Base-by-base conservation (phyloP, 1,139 yeast species). In the Martiniozyma asiatica region DNA sequence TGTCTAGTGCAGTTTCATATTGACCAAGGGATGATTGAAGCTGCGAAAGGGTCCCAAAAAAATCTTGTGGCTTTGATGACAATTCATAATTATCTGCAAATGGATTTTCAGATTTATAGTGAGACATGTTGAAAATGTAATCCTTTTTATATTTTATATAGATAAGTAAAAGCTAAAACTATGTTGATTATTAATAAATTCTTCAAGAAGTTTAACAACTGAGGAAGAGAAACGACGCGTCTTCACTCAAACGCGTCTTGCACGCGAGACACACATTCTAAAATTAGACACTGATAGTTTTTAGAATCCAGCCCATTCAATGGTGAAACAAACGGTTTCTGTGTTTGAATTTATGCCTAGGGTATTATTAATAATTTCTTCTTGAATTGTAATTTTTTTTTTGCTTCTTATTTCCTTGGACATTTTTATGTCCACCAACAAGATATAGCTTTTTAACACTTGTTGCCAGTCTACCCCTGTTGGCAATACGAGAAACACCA, bases 361-460 rank as follows among this genome's bases (percentile, higher is more conserved):
- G n/a, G n/a, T n/a, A n/a, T n/a, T n/a, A n/a, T n/a, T n/a, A n/a
- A n/a, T n/a, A n/a, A n/a, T n/a, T n/a, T n/a, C n/a, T n/a, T n/a
- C n/a, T n/a, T n/a, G n/a, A n/a, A n/a, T n/a, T n/a, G 10, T 25
- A 14, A 11, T 22, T 10, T 10, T 22, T 14, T 14, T 4, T 11
- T 1, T 7, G 16, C 13, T 18, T 20, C 12, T 15, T 31, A 17
- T 25, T 26, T 17, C 21, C 25, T 7, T 30, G 17, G 32, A 27
- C n/a, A n/a, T n/a, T 12, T 22, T 34, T 38, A 22, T 36, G 34
- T 3, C 46, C 50, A 14, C 46, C 36, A 12, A 87, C 53, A 8
- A 81, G 68, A 80, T 85, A 80, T 22, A 79, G 63, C 52, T 89
- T 89, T 51, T 89, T 87, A 8, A 89, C 97, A 1, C 92, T 78